Base-by-base conservation (phyloP, 768 basidiomycete species). In the Pleurotus platypus region DNA sequence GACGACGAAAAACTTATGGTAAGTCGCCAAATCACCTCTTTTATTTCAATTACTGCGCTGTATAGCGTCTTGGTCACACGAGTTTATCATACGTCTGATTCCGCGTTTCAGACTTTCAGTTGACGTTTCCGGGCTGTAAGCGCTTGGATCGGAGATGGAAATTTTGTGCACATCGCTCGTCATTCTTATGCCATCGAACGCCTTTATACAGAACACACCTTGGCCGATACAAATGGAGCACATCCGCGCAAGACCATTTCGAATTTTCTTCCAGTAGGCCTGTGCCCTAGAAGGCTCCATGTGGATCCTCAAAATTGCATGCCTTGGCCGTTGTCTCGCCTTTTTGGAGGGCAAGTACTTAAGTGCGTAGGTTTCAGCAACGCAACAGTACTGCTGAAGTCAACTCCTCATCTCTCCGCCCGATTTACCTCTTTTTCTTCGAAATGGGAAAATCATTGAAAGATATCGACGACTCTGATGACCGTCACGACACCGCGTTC, bases 361-460 rank as follows among this genome's bases (percentile, higher is more conserved):
- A 54, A 54, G 51, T 54, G 51, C 38, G 51, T 54, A 24, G 22
- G 15, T 15, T 54, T 42, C 15, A 8, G 30, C 16, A 12, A 9
- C 15, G 16, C 12, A n/a, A n/a, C 39, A 16, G 15, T 42, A 16
- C 37, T 27, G 51, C 26, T 54, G 38, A 54, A 39, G n/a, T 15
- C 39, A 54, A 39, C 24, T 15, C 39, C 51, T 54, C 51, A 39
- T 26, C 22, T 51, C 30, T n/a, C 22, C 37, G 24, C 18, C 15
- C 39, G 22, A 6, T 24, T 7, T 45, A 7, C 42, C 39, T 22
- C 9, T 18, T 40, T n/a, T n/a, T 6, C 39, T 54, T 24, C 18
- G n/a, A 37, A 37, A 54, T 54, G 56, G 46, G 39, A 18, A 54
- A 46, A 53, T 58, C 46, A 20, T 35, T 55, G 22, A 58, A n/a